A percentile compares a stretch with the other conserved stretches of the same genome.
Conservation (phyloP, 805 yeast species). For the Candida peoriensis region DNA sequence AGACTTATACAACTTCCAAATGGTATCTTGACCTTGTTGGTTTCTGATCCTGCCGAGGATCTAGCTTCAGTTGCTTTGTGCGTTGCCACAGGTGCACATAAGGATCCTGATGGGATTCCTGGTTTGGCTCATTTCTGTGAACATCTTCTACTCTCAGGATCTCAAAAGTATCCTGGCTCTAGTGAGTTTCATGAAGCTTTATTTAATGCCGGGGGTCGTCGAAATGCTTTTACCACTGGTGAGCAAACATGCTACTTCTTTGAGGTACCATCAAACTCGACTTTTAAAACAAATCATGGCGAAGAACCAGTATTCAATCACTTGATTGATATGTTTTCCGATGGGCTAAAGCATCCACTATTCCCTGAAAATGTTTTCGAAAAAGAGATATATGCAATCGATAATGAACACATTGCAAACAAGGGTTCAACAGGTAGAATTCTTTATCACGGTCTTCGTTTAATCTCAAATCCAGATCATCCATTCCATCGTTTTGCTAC, state of each 20-base stretch:
- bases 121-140: slow-evolving; percentile 93
- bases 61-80: slow-evolving; percentile 66
- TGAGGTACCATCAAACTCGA: slow-evolving; percentile 46
- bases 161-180: slow-evolving; percentile 47
- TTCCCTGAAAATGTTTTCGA: slow-evolving; percentile 38
- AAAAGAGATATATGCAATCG: slow-evolving; percentile 54
- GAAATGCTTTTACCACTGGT: slow-evolving; percentile 67
- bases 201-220: slow-evolving; percentile 45
- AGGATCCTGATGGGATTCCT: slow-evolving; percentile 63
- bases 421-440: slow-evolving; percentile 38
- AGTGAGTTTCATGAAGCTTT: slow-evolving; percentile 40
- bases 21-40: slow-evolving; percentile 60
- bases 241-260: slow-evolving; percentile 62
- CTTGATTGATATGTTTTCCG: slow-evolving; percentile 44
- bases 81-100: slow-evolving; percentile 75
- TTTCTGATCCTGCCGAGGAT: slow-evolving; percentile 70
- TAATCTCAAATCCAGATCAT: slow-evolving; percentile 41
- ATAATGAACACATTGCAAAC: slow-evolving; percentile 64
- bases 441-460: slow-evolving; percentile 53
- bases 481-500: slow-evolving; percentile 62
- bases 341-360: slow-evolving; percentile 45
- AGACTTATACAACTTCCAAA: slow-evolving; percentile 52
- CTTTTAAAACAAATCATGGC: slow-evolving; percentile 11
- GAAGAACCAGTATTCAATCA: slow-evolving; percentile 36
- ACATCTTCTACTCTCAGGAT: slow-evolving; percentile 59